These are phyloP conservation scores for Metarhizium robertsii DNA, from an alignment of 2,329 filamentous ascomycete genomes.

Conservation along the genomic window DNA sequence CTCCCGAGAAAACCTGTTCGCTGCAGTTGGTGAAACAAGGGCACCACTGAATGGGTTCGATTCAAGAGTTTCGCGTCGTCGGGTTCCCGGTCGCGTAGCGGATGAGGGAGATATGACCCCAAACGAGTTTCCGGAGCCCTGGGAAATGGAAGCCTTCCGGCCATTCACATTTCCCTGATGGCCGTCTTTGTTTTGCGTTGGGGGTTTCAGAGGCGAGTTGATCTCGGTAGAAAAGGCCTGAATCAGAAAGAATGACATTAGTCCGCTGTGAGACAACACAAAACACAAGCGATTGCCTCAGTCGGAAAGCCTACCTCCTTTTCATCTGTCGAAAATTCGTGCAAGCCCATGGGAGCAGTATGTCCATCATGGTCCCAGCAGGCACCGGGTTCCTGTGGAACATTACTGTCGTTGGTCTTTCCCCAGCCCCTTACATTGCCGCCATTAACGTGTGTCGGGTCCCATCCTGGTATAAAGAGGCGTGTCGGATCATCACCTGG, in stretches of 20 bases:
- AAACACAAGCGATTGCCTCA: neutral
- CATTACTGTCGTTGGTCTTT: conserved; percentile 63
- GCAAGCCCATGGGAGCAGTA: conserved; percentile 61
- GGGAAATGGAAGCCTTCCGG: conserved; percentile 77
- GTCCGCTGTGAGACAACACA: neutral
- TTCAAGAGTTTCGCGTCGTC: conserved; percentile 74
- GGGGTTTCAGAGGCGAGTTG: conserved; percentile 87
- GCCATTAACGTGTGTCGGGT: conserved; percentile 63
- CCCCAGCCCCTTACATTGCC: conserved; percentile 60
- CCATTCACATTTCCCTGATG: conserved; percentile 50
- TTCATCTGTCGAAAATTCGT: conserved; percentile 57
- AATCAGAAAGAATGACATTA: conserved; percentile 12
- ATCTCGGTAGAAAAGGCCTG: conserved; percentile 79
- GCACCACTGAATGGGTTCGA: conserved; percentile 51
- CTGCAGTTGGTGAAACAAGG: conserved; percentile 51
- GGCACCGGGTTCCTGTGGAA: conserved; percentile 73
- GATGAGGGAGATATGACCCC: conserved; percentile 65
- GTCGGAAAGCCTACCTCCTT: conserved; percentile 39
- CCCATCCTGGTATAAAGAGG: conserved; percentile 70
- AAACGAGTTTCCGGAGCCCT: conserved; percentile 54
- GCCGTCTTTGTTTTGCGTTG: conserved; percentile 62
- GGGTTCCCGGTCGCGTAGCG: conserved; percentile 60
- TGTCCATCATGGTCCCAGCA: conserved; percentile 78
- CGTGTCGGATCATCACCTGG: conserved; percentile 46
- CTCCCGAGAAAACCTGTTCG: conserved; percentile 51